Evolutionary conservation across 805 yeast genomes (phyloP).

Genomic region (Torulaspora microellipsoides): DNA sequence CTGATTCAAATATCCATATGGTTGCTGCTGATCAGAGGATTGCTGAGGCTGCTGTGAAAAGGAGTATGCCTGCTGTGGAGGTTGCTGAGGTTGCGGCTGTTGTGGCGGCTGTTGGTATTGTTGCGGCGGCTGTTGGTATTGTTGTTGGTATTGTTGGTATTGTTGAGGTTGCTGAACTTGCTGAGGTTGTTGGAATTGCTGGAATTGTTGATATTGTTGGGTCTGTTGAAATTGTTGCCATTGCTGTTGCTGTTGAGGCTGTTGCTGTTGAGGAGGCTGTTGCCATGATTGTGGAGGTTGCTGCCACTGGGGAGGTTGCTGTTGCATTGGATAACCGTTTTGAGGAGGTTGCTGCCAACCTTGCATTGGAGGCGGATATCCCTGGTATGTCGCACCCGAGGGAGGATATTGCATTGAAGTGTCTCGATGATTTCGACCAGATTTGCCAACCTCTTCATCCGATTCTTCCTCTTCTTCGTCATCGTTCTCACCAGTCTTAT

Average conservation of each 20-base stretch:
- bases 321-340: neutral
- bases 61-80: constrained; percentile 14
- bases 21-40: neutral
- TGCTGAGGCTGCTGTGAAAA: constrained; percentile 11
- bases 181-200: constrained; percentile 6
- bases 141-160: constrained; percentile 5
- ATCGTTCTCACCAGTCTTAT: constrained; percentile 5
- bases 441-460: constrained; percentile 2
- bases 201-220: constrained; percentile 12
- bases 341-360: constrained; percentile 2
- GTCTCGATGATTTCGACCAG: neutral
- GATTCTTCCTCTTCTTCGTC: constrained; percentile 21
- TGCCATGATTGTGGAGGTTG: constrained; percentile 10
- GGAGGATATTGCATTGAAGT: constrained; percentile 36
- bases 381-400: constrained; percentile 19
- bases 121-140: constrained; percentile 8
- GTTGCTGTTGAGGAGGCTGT: constrained; percentile 9
- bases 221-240: constrained; percentile 3
- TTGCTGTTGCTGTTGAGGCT: constrained; percentile 3
- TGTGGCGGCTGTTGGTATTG: constrained; percentile 11
- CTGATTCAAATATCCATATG: no score
- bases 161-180: constrained; percentile 13
- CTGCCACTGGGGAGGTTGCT: constrained; percentile 3
- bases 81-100: constrained; percentile 13
- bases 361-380: constrained; percentile 4